A percentile compares a stretch with the other conserved stretches of the same genome.
These are phyloP conservation scores for Paracoccidioides lutzii DNA, from an alignment of 2,329 filamentous ascomycete species.

Conservation along the genomic window DNA sequence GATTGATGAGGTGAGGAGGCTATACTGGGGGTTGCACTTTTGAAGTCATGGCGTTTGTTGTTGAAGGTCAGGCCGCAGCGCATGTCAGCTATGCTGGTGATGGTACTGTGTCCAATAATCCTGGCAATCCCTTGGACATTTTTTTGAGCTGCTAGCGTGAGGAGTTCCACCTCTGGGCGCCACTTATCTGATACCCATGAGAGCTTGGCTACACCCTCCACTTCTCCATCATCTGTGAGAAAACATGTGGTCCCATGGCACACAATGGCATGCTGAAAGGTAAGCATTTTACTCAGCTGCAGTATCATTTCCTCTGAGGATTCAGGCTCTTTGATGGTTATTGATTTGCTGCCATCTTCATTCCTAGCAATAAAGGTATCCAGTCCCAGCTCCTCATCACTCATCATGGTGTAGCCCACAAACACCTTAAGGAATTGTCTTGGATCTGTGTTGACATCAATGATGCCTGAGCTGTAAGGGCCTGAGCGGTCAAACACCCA, in stretches of 20 bases:
- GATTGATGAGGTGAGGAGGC: too few species aligned
- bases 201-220: constrained; percentile 21
- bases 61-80: too few species aligned
- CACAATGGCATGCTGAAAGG: constrained; percentile 11
- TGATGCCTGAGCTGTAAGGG: constrained; percentile 3
- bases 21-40: background rate
- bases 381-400: constrained; percentile 18
- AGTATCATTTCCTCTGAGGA: background rate
- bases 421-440: constrained; percentile 18
- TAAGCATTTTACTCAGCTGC: constrained; percentile 1
- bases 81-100: too few species aligned
- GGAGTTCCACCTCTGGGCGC: too few species aligned
- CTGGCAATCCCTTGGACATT: too few species aligned
- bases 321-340: background rate
- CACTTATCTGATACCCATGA: constrained; percentile 19
- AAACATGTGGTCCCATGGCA: constrained; percentile 17
- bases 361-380: constrained; percentile 17
- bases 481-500: constrained; percentile 19
- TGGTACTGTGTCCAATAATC: too few species aligned
- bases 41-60: too few species aligned
- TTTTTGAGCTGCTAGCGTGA: too few species aligned
- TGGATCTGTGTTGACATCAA: constrained; percentile 20
- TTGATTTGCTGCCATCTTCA: background rate
- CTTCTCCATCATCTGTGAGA: constrained; percentile 9
- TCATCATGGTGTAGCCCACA: constrained; percentile 19